Conservation (phyloP, 257 asterid genomes). For the Cinchona pubescens region DNA sequence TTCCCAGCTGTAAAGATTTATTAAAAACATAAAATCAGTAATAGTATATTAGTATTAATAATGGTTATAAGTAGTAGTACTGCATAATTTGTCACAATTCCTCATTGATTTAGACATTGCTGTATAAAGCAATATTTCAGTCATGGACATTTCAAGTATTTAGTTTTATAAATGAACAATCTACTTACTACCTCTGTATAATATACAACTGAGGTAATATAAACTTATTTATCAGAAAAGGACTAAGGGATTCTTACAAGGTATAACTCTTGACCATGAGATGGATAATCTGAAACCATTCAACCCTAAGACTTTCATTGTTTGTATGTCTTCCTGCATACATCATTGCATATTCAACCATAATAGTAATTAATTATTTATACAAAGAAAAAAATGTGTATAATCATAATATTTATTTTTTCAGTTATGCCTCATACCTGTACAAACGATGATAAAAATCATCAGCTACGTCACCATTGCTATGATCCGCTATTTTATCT, state of each 20-base stretch:
- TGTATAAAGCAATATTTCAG: no score
- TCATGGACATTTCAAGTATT: no score
- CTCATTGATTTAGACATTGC: no score
- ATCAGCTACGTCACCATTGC: constrained; percentile 47
- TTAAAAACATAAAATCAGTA: no score
- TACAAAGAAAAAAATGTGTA: no score
- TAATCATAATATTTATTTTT: not conserved
- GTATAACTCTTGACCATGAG: constrained; percentile 37
- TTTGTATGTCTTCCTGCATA: constrained; percentile 8
- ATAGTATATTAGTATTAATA: no score
- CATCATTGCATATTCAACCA: not conserved
- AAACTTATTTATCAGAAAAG: not conserved
- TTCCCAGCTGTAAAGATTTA: constrained; percentile 26
- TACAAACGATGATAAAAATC: constrained; percentile 53
- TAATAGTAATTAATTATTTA: no score
- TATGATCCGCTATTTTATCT: constrained; percentile 44
- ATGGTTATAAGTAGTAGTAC: no score
- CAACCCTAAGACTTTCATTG: constrained; percentile 13
- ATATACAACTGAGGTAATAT: no score
- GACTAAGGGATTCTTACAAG: constrained; percentile 14
- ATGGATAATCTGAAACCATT: constrained; percentile 16
- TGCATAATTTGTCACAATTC: no score
- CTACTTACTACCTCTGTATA: no score
- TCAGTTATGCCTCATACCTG: constrained; percentile 26
- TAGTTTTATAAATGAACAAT: no score